phyloP scores from a whole-genome alignment of 2,329 filamentous ascomycete genomes.

The Volutella citrinella region DNA sequence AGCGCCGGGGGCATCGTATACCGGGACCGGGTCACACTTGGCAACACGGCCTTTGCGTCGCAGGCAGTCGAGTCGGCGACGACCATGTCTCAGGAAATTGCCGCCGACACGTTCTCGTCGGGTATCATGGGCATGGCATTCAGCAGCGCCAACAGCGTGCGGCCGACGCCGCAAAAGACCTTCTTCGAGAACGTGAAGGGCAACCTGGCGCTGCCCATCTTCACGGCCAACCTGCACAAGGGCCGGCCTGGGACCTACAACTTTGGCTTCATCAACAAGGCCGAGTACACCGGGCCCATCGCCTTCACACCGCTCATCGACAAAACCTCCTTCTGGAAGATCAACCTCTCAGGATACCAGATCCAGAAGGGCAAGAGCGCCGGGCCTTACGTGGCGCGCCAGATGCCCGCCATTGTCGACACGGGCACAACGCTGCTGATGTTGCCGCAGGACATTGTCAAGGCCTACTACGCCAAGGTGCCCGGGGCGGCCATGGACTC shows the following conservation, averaged over 20 bases:
- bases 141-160: slow-evolving; percentile 31
- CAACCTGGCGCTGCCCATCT: slow-evolving; percentile 29
- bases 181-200: slow-evolving; percentile 35
- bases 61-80: slow-evolving; percentile 67
- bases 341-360: slow-evolving; percentile 54
- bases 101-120: slow-evolving; percentile 31
- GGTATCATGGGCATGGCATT: slow-evolving; percentile 35
- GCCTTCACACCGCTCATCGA: slow-evolving; percentile 51
- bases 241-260: slow-evolving; percentile 35
- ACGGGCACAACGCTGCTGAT: slow-evolving; percentile 68
- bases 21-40: slow-evolving; percentile 61
- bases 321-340: slow-evolving; percentile 59
- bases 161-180: slow-evolving; percentile 29
- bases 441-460: slow-evolving; percentile 50
- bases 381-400: slow-evolving; percentile 11
- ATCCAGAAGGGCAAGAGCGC: too few species aligned
- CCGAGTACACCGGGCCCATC: slow-evolving; percentile 55
- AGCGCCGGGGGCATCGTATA: slow-evolving; percentile 63
- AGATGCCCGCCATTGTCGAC: slow-evolving; percentile 60
- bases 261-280: slow-evolving; percentile 50
- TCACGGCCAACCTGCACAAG: slow-evolving; percentile 35
- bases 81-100: slow-evolving; percentile 47
- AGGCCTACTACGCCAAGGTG: slow-evolving; percentile 59
- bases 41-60: slow-evolving; percentile 52
- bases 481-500: slow-evolving; percentile 44